phyloP scores from a whole-genome alignment of 805 yeast species.

The Zygosaccharomyces siamensis region DNA sequence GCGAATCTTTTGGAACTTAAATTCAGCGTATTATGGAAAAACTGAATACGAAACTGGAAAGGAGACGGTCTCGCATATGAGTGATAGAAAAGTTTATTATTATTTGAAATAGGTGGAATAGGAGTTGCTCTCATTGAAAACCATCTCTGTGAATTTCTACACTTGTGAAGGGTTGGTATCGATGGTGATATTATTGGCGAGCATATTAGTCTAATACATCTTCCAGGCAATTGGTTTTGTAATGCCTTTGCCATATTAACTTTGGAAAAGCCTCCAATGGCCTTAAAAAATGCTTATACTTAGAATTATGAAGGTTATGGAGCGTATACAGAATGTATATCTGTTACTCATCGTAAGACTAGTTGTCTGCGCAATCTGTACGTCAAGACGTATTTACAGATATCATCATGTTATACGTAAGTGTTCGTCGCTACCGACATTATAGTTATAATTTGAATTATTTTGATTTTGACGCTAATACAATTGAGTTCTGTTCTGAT shows the following conservation, averaged over 20 bases:
- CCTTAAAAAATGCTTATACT: neutral
- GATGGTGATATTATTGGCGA: neutral
- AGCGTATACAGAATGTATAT: neutral
- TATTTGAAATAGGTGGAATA: neutral
- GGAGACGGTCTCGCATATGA: slow-evolving; percentile 22
- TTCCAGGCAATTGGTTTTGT: neutral
- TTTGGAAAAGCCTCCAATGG: neutral
- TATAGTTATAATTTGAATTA: neutral
- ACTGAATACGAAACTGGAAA: slow-evolving; percentile 16
- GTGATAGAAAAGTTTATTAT: slow-evolving; percentile 17
- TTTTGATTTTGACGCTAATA: too few species aligned
- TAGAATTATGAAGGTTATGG: neutral
- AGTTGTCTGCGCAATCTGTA: neutral
- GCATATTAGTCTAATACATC: slow-evolving; percentile 1
- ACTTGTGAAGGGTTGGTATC: neutral
- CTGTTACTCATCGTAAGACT: neutral
- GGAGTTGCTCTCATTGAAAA: neutral
- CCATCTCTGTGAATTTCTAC: neutral
- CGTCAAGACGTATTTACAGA: neutral
- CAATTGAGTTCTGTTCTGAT: too few species aligned
- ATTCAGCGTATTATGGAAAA: slow-evolving; percentile 13
- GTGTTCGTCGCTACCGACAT: neutral
- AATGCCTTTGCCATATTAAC: neutral
- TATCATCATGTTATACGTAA: neutral
- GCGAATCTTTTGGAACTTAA: slow-evolving; percentile 24